Conservation (phyloP, 129 eudicot genomes). For the Arctium minus region DNA sequence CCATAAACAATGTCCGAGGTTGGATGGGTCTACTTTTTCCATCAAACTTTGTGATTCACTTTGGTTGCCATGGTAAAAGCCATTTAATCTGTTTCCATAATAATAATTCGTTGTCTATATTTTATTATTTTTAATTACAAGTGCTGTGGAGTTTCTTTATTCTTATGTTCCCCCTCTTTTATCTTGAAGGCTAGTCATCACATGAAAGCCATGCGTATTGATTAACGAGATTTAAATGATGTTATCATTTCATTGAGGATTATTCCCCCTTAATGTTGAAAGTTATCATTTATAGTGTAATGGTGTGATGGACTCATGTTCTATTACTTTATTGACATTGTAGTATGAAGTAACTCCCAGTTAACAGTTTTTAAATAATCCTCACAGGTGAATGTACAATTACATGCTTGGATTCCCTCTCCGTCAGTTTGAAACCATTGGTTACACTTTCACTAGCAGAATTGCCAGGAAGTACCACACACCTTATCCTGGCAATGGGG, state of each 20-base stretch:
- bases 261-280: background rate
- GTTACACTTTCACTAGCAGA: slow-evolving; percentile 83
- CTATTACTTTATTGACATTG: background rate
- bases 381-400: slow-evolving; percentile 65
- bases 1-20: too few species aligned
- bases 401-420: slow-evolving; percentile 61
- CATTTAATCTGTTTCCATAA: background rate
- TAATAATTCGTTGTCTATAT: background rate
- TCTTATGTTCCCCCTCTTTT: background rate
- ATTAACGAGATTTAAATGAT: background rate
- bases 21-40: background rate
- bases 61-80: background rate
- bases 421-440: slow-evolving; percentile 80
- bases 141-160: background rate
- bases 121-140: too few species aligned
- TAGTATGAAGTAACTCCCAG: background rate
- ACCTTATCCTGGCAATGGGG: slow-evolving; percentile 77
- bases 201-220: background rate
- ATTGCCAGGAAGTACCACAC: slow-evolving; percentile 62
- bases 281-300: background rate
- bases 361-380: slow-evolving; percentile 13
- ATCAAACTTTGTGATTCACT: background rate
- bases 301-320: background rate
- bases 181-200: background rate
- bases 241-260: background rate